phyloP scores from a whole-genome alignment of 305 asterid genomes.

The Solanum hybrid region DNA sequence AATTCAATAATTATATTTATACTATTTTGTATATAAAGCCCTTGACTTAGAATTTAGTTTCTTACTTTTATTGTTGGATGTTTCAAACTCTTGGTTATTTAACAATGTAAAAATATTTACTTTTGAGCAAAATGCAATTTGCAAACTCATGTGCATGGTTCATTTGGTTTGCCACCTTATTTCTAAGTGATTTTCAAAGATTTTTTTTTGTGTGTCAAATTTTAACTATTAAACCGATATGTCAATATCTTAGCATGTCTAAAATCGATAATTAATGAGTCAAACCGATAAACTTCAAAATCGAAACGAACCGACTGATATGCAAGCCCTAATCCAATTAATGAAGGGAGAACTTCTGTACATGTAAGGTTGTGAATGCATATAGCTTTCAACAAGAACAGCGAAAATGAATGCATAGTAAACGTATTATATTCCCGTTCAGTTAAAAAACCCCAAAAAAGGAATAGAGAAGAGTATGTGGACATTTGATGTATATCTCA shows the following conservation, averaged over 20 bases:
- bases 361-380: neutral
- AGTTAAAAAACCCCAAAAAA: neutral
- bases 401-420: neutral
- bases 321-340: neutral
- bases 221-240: too few relatives aligned
- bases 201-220: too few relatives aligned
- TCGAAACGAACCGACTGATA: too few relatives aligned
- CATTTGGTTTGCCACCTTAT: neutral
- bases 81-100: too few relatives aligned
- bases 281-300: too few relatives aligned
- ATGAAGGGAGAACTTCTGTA: neutral
- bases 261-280: too few relatives aligned
- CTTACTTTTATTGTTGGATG: neutral
- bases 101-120: accelerated
- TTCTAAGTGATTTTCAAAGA: neutral
- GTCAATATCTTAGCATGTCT: too few relatives aligned
- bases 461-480: neutral
- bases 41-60: neutral
- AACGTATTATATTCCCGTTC: neutral
- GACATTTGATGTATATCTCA: neutral
- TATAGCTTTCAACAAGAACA: neutral
- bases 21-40: too few relatives aligned
- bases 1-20: too few relatives aligned
- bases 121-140: too few relatives aligned
- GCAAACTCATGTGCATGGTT: neutral